phyloP scores from a whole-genome alignment of 2,329 filamentous ascomycete species.

The Pestalotiopsis fici region DNA sequence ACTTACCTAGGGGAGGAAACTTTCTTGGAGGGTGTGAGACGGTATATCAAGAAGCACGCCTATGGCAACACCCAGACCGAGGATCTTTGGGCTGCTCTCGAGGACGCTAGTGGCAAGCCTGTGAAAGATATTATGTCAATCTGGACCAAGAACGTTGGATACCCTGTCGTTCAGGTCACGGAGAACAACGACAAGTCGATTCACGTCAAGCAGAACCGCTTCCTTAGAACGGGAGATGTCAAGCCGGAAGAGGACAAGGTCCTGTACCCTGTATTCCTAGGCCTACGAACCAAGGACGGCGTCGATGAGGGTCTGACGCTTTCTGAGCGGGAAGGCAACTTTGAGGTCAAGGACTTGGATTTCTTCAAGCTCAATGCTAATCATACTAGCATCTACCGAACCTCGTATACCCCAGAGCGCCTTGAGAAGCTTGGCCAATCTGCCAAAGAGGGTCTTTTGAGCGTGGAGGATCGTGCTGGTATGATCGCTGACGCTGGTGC shows the following conservation, averaged over 20 bases:
- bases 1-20: constrained; percentile 90
- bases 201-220: constrained; percentile 90
- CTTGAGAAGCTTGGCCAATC: constrained; percentile 86
- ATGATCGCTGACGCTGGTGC: constrained; percentile 95
- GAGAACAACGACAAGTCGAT: constrained; percentile 75
- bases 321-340: constrained; percentile 69
- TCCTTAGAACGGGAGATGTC: constrained; percentile 88
- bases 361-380: constrained; percentile 98
- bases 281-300: constrained; percentile 80
- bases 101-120: constrained; percentile 87
- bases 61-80: constrained; percentile 92
- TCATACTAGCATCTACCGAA: constrained; percentile 90
- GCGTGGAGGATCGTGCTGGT: constrained; percentile 87
- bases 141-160: constrained; percentile 97
- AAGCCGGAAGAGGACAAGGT: constrained; percentile 90
- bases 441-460: constrained; percentile 77
- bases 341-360: constrained; percentile 76
- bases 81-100: constrained; percentile 87
- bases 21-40: constrained; percentile 89
- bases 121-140: constrained; percentile 89
- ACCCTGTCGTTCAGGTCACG: constrained; percentile 85
- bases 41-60: constrained; percentile 94
- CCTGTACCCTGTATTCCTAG: constrained; percentile 87
- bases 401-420: constrained; percentile 80
- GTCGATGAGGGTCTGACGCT: constrained; percentile 77